These are phyloP conservation scores for Zymoseptoria tritici DNA, from an alignment of 2,329 filamentous ascomycete genomes.

Conservation along the genomic window DNA sequence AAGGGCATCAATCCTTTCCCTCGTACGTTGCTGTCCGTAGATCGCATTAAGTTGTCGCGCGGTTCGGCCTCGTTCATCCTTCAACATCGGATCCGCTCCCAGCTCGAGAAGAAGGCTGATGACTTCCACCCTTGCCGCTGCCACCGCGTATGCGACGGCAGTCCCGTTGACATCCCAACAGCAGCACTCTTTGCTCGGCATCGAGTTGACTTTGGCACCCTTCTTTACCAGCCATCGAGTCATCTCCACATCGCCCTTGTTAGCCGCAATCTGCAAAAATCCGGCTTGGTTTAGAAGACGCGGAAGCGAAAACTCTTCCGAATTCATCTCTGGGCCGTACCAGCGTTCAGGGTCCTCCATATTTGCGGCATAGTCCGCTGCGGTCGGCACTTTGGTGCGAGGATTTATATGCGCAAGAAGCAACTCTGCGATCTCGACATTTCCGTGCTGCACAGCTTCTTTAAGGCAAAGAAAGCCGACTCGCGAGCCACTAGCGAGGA, in stretches of 20 bases:
- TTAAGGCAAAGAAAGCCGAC: constrained; percentile 9
- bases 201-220: constrained; percentile 4
- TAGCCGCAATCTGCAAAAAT: constrained; percentile 8
- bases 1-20: constrained; percentile 4
- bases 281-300: constrained; percentile 10
- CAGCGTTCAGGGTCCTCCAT: constrained; percentile 7
- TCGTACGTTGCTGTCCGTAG: constrained; percentile 3
- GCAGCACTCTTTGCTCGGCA: constrained; percentile 3
- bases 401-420: constrained; percentile 7
- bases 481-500: constrained; percentile 3
- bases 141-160: constrained; percentile 9
- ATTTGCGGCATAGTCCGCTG: constrained; percentile 5
- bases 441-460: constrained; percentile 3
- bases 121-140: constrained; percentile 4
- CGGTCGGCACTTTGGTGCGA: constrained; percentile 7
- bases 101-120: constrained; percentile 7
- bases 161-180: constrained; percentile 6
- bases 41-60: constrained; percentile 7
- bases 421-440: constrained; percentile 5
- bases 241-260: constrained; percentile 6
- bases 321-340: constrained; percentile 8
- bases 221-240: constrained; percentile 4
- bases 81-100: constrained; percentile 5
- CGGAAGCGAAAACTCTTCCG: constrained; percentile 4
- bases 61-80: constrained; percentile 9